Conservation (phyloP, 108 stramenopile species). For the Fragilariopsis cylindrus region DNA sequence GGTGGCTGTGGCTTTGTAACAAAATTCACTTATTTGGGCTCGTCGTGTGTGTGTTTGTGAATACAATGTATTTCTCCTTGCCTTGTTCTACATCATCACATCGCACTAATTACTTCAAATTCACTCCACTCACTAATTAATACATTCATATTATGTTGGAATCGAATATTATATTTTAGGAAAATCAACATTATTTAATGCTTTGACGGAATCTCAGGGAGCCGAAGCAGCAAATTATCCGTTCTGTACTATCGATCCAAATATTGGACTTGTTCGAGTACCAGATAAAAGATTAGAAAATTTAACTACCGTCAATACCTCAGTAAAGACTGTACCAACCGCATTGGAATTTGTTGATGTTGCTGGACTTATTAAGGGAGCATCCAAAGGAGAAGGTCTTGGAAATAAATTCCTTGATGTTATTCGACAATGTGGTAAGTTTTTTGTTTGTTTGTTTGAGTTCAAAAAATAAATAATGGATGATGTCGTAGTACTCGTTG, state of each 20-base stretch:
- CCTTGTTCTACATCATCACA: too few species aligned
- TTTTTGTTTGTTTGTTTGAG: too few species aligned
- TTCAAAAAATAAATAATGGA: too few species aligned
- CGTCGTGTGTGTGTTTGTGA: too few species aligned
- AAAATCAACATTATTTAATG: slow-evolving; percentile 96
- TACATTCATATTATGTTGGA: neutral
- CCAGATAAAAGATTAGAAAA: slow-evolving; percentile 83
- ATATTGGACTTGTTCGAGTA: slow-evolving; percentile 94
- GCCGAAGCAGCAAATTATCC: slow-evolving; percentile 77
- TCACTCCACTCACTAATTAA: too few species aligned
- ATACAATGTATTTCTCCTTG: too few species aligned
- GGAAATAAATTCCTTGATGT: slow-evolving; percentile 99
- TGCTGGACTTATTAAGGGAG: slow-evolving; percentile 98
- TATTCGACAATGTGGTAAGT: slow-evolving; percentile 82
- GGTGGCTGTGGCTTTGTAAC: too few species aligned
- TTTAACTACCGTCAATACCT: slow-evolving; percentile 81
- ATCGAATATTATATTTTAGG: too few species aligned
- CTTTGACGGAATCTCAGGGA: slow-evolving; percentile 91
- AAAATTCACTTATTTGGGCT: too few species aligned
- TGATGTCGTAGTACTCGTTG: too few species aligned
- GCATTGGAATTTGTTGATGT: slow-evolving; percentile 98
- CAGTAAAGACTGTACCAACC: slow-evolving; percentile 87
- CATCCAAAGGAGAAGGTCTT: slow-evolving; percentile 94
- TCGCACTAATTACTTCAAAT: too few species aligned
- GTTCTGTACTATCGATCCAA: slow-evolving; percentile 87